Percentiles rank a stretch among this genome's conserved stretches.
These are phyloP conservation scores for Hymenoscyphus scutula DNA, from an alignment of 2,329 filamentous ascomycete species.

Conservation along the genomic window DNA sequence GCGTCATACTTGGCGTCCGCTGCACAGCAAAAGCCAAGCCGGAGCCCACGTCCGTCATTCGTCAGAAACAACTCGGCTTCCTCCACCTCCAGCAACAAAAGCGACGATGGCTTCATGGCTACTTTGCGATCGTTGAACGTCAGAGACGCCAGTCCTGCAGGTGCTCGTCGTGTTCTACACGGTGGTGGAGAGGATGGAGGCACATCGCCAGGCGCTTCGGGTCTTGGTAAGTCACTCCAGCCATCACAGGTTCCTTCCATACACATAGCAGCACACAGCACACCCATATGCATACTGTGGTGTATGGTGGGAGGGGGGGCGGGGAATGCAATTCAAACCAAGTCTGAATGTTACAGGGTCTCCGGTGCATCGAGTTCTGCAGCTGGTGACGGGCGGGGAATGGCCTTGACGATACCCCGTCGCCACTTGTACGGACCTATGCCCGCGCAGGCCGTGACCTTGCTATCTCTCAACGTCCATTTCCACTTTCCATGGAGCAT, in stretches of 20 bases:
- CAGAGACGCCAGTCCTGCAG: constrained; percentile 9
- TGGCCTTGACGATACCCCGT: constrained; percentile 15
- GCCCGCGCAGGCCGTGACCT: constrained; percentile 4
- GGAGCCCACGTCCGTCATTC: constrained; percentile 44
- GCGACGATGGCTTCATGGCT: constrained; percentile 26
- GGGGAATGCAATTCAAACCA: background rate
- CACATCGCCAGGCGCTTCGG: background rate
- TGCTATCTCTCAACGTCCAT: background rate
- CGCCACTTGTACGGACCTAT: constrained; percentile 14
- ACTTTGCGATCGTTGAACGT: constrained; percentile 18
- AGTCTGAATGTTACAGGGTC: background rate
- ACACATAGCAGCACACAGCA: background rate
- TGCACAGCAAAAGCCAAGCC: constrained; percentile 38
- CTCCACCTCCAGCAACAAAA: constrained; percentile 17
- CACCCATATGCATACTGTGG: background rate
- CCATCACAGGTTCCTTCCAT: background rate
- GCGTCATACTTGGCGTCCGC: constrained; percentile 39
- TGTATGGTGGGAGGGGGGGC: background rate
- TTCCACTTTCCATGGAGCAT: constrained; percentile 2
- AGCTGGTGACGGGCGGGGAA: constrained; percentile 22
- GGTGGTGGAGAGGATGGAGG: background rate
- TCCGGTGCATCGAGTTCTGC: background rate
- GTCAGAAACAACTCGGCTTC: constrained; percentile 45
- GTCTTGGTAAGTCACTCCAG: background rate
- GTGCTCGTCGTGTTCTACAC: background rate